Conservation (phyloP, 2,329 filamentous ascomycete species). For the Pseudogymnoascus sp. region DNA sequence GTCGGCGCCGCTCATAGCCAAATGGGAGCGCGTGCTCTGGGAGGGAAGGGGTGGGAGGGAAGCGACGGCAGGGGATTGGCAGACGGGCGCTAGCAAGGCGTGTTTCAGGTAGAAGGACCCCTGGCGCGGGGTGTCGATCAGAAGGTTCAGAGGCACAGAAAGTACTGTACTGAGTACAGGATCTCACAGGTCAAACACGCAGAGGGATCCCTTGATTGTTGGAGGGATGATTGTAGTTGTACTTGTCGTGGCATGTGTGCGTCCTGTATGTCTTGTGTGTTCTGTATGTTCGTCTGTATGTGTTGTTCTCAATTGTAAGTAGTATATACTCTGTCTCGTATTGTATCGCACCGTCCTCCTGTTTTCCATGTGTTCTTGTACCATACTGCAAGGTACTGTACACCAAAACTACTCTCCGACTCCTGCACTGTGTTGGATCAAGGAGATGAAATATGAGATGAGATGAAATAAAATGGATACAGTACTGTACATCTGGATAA, state of each 20-base stretch:
- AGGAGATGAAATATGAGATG: neutral
- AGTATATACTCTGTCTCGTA: neutral
- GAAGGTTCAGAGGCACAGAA: neutral
- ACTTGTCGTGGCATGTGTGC: neutral
- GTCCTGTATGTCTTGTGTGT: neutral
- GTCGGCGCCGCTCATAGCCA: neutral
- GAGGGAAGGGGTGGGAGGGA: neutral
- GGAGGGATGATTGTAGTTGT: neutral
- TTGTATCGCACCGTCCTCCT: neutral
- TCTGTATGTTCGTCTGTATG: neutral
- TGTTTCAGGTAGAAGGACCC: slow-evolving; percentile 3
- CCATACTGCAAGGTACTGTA: neutral
- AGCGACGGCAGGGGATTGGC: neutral
- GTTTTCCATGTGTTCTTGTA: neutral
- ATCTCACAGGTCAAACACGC: neutral
- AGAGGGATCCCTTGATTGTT: neutral
- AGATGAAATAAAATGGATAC: neutral
- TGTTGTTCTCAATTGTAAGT: neutral
- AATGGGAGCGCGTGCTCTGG: neutral
- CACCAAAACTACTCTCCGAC: neutral
- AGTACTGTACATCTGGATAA: neutral
- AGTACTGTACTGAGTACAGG: neutral
- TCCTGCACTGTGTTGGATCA: neutral
- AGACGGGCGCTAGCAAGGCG: slow-evolving; percentile 1
- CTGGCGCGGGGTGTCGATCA: slow-evolving; percentile 4